These are phyloP conservation scores for Brassica rapa DNA, from an alignment of 345 rosid species.

Conservation along the genomic window DNA sequence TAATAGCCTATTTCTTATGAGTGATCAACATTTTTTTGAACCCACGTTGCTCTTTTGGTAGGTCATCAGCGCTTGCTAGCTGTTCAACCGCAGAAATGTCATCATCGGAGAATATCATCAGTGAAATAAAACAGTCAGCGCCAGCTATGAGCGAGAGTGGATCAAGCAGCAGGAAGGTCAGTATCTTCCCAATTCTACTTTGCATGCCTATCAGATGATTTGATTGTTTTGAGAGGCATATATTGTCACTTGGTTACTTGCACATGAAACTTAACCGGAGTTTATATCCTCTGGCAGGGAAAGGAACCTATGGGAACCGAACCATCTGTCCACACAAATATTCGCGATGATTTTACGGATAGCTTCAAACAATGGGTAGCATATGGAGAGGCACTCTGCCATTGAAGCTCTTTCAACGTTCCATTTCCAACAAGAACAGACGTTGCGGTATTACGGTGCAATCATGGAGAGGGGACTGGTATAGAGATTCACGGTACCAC, in stretches of 20 bases:
- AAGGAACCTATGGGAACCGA: conserved; percentile 50
- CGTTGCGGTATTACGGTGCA: conserved; percentile 4
- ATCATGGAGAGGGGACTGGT: conserved; percentile 19
- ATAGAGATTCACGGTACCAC: conserved; percentile 10
- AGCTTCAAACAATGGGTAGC: conserved; percentile 78
- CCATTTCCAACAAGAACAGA: not conserved
- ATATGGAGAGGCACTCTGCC: conserved; percentile 71
- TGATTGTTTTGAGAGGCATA: not conserved
- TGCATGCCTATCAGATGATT: not conserved
- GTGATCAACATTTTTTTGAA: not conserved
- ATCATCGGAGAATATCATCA: conserved; percentile 67
- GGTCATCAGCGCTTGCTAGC: conserved; percentile 40
- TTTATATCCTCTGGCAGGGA: conserved; percentile 46
- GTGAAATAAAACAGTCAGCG: conserved; percentile 58
- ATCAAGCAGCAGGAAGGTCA: conserved; percentile 68
- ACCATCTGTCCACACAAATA: conserved; percentile 37
- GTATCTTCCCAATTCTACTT: conserved; percentile 24
- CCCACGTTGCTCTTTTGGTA: not conserved
- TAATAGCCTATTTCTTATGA: not conserved
- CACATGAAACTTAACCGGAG: not conserved
- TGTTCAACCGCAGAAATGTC: conserved; percentile 57
- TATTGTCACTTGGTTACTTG: conserved; percentile 7
- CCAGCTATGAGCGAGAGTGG: conserved; percentile 67
- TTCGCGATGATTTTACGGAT: conserved; percentile 62
- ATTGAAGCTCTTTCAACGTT: conserved; percentile 6